Conservation (phyloP, 2,329 filamentous ascomycete species). For the Colletotrichum lupini region DNA sequence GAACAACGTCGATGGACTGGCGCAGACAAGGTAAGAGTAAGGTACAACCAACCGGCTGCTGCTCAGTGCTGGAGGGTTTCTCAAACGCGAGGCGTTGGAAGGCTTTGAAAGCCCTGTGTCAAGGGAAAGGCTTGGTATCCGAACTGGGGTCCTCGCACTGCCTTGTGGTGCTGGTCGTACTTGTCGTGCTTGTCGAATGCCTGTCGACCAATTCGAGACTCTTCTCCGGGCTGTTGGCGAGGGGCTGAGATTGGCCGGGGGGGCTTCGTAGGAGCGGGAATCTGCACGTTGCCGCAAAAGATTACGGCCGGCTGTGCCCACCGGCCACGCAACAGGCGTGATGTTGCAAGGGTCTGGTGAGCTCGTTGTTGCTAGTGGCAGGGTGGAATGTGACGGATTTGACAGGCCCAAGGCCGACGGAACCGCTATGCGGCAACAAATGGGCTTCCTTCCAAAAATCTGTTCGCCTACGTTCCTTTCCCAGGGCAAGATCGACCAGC, state of each 20-base stretch:
- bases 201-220: conserved; percentile 35
- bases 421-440: conserved; percentile 22
- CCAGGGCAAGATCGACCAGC: neutral
- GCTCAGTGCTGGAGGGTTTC: conserved; percentile 9
- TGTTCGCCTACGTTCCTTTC: neutral
- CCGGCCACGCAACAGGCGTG: conserved; percentile 29
- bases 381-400: conserved; percentile 32
- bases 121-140: conserved; percentile 9
- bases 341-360: conserved; percentile 26
- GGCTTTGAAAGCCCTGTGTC: conserved; percentile 14
- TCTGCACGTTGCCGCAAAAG: conserved; percentile 39
- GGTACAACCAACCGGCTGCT: conserved; percentile 3
- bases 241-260: conserved; percentile 32
- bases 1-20: conserved; percentile 48
- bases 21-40: conserved; percentile 14
- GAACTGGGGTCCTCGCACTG: conserved; percentile 12
- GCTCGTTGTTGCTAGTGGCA: conserved; percentile 6
- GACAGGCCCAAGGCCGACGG: conserved; percentile 26
- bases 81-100: conserved; percentile 37
- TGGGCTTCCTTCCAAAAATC: conserved; percentile 11
- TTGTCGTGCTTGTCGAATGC: conserved; percentile 16
- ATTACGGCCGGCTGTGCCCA: conserved; percentile 30
- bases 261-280: conserved; percentile 31
- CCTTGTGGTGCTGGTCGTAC: conserved; percentile 5
- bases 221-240: conserved; percentile 35